phyloP scores from a whole-genome alignment of 768 basidiomycete species.

The Lentinula sp. region DNA sequence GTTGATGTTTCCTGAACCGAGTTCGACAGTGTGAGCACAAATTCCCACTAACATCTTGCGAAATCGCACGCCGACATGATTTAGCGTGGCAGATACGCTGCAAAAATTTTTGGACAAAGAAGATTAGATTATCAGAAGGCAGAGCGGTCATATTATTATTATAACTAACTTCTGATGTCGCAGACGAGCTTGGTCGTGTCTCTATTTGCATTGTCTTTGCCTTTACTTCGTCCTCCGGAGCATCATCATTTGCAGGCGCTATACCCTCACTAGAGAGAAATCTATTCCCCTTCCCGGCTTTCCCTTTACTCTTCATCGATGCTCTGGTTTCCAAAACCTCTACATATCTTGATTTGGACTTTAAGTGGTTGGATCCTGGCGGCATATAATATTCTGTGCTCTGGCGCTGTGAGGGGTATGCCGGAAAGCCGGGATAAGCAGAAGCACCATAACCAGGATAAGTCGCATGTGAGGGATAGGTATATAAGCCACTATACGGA shows the following conservation, averaged over 20 bases:
- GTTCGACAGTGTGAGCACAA: constrained; percentile 39
- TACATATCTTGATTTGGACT: neutral
- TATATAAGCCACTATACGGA: neutral
- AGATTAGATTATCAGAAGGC: neutral
- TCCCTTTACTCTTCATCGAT: neutral
- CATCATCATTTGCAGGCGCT: too few species aligned
- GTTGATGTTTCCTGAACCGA: constrained; percentile 39
- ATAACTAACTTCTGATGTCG: neutral
- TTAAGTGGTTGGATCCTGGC: too few species aligned
- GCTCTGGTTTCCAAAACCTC: neutral
- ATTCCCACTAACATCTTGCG: constrained; percentile 16
- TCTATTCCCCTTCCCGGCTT: neutral
- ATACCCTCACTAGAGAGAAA: too few species aligned
- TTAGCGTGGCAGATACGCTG: constrained; percentile 27
- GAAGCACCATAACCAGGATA: neutral
- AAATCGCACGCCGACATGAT: constrained; percentile 31
- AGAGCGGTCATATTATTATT: too few species aligned
- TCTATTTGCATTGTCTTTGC: neutral
- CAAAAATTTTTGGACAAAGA: neutral
- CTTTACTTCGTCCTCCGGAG: neutral
- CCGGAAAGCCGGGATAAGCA: neutral
- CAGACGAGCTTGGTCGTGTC: too few species aligned
- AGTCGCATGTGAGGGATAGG: neutral
- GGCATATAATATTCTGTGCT: neutral
- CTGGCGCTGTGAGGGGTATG: neutral